A percentile compares a stretch with the other conserved stretches of the same genome.
These are phyloP conservation scores for Leccinum boreale DNA, from an alignment of 768 basidiomycete species.

Conservation along the genomic window DNA sequence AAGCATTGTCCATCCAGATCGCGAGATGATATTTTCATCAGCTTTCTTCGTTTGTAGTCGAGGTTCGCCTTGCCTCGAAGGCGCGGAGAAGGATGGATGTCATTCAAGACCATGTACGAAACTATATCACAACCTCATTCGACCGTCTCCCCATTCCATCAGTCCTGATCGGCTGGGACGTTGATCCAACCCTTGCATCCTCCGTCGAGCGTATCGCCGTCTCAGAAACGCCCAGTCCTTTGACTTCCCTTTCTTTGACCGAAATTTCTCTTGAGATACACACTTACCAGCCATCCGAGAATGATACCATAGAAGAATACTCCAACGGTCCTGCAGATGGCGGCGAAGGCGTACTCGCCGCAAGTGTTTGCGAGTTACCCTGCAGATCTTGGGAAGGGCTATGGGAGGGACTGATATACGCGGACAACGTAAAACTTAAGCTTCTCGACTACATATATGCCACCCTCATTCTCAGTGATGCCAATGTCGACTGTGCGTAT, in stretches of 20 bases:
- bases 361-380: slow-evolving; percentile 86
- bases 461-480: slow-evolving; percentile 89
- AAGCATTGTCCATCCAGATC: slow-evolving; percentile 10
- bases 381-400: slow-evolving; percentile 82
- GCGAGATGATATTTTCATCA: not conserved
- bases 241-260: slow-evolving; percentile 49
- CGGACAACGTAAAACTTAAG: slow-evolving; percentile 77
- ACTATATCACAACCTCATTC: slow-evolving; percentile 54
- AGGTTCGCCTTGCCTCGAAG: slow-evolving; percentile 70
- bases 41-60: slow-evolving; percentile 48
- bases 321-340: slow-evolving; percentile 56
- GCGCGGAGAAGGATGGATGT: slow-evolving; percentile 75
- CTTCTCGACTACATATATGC: slow-evolving; percentile 94
- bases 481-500: slow-evolving; percentile 73
- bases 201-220: slow-evolving; percentile 76
- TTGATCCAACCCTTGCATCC: slow-evolving; percentile 61
- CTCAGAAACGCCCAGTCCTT: slow-evolving; percentile 66
- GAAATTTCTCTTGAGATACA: slow-evolving; percentile 75
- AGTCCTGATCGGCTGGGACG: slow-evolving; percentile 75
- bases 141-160: slow-evolving; percentile 70
- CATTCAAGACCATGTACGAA: slow-evolving; percentile 59
- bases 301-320: slow-evolving; percentile 72
- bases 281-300: slow-evolving; percentile 78
- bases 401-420: slow-evolving; percentile 91
- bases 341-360: slow-evolving; percentile 74